Base-by-base conservation (phyloP, 441 rosid genomes). In the Pelargonium myrrhifolium region DNA sequence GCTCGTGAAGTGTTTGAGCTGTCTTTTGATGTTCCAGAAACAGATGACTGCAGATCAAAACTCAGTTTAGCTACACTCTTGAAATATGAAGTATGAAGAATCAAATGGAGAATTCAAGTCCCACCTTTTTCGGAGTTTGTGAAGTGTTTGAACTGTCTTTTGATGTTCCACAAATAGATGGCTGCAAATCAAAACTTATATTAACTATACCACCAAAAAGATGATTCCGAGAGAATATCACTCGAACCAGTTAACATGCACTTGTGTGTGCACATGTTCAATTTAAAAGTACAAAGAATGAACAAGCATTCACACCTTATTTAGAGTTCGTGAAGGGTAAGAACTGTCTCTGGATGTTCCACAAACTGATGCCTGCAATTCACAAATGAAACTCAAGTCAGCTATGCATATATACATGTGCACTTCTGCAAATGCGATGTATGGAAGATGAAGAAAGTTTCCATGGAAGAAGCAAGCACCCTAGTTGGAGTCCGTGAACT, bases 321-420 rank as follows among this genome's bases (percentile, higher is more conserved):
- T 70, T 35, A 78, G 72, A 69, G 76, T 78, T 71, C 68, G 75
- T 60, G 59, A 70, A 68, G 80, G 28, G 71, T 59, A 58, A 43
- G 81, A 75, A 75, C 70, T 73, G 60, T 78, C 81, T 79, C 71
- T 79, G 31, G 80, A 62, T 74, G 61, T 56, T 18, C 60, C 60
- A 18, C 21, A 20, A 17, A 18, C 18, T 20, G 61, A 56, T 56
- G 61, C 61, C 61, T 56, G 61, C 61, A 56, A 56, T 56, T 56
- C 6, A 56, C 61, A 56, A 21, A 56, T 21, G 61, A 56, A 9
- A 56, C 21, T 20, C 61, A 21, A 8, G 1, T 20, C 28, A 20
- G 1, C 20, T 20, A 56, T 24, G 10, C 43, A 1, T 28, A 28
- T 1, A 39, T 6, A 4, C 43, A 6, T 39, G 43, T 39, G 43